phyloP scores from a whole-genome alignment of 139 green algal genomes.

The Deuterostichococcus epilithicus region DNA sequence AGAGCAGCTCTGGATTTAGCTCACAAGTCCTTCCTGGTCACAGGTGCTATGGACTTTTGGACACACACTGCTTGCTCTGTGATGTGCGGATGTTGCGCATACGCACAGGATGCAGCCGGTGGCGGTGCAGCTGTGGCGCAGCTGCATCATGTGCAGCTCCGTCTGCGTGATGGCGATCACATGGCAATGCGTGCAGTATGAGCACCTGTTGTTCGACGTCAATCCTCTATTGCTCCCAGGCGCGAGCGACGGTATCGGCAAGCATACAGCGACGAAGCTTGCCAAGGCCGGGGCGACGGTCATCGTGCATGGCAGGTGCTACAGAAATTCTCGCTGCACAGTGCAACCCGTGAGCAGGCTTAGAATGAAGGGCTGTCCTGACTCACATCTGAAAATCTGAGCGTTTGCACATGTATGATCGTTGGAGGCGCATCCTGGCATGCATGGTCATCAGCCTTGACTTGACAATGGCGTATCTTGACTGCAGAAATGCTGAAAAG shows the following conservation, averaged over 20 bases:
- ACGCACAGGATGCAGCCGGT: no score
- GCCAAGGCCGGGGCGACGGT: slow-evolving; percentile 41
- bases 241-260: slow-evolving; percentile 67
- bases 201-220: no score
- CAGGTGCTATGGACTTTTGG: no score
- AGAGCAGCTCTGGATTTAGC: neutral
- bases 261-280: slow-evolving; percentile 51
- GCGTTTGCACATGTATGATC: slow-evolving; percentile 9
- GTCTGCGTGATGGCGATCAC: no score
- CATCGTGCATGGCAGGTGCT: slow-evolving; percentile 58
- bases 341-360: neutral
- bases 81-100: no score
- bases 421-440: no score
- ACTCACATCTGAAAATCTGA: neutral
- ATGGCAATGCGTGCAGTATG: no score
- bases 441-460: no score
- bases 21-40: neutral
- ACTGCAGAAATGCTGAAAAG: slow-evolving; percentile 2
- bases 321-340: neutral
- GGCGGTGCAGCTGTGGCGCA: no score
- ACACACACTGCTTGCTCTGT: no score
- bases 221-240: slow-evolving; percentile 20
- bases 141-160: no score
- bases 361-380: neutral
- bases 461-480: neutral